These are phyloP conservation scores for Rubia peregrina DNA, from an alignment of 305 asterid species.

Conservation along the genomic window DNA sequence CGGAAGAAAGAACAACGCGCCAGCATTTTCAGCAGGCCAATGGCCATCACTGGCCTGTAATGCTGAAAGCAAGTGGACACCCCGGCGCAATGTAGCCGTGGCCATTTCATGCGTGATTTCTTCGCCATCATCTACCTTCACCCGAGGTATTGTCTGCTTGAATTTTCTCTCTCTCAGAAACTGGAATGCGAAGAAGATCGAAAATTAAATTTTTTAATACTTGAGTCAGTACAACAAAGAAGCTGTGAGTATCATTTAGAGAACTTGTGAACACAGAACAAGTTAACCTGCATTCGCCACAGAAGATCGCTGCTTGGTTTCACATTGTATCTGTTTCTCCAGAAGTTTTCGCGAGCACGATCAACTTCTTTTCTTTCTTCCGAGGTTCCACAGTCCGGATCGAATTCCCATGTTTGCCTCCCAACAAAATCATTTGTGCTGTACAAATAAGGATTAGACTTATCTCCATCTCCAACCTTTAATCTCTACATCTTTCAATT, in stretches of 20 bases:
- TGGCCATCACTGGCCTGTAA: conserved; percentile 74
- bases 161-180: conserved; percentile 29
- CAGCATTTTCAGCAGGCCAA: conserved; percentile 73
- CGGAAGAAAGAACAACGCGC: conserved; percentile 60
- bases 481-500: conserved; percentile 19
- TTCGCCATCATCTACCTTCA: conserved; percentile 33
- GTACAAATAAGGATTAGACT: conserved; percentile 14
- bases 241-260: neutral
- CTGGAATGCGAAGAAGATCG: conserved; percentile 1
- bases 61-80: conserved; percentile 48
- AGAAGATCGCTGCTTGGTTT: conserved; percentile 23
- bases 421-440: conserved; percentile 24
- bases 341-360: conserved; percentile 12
- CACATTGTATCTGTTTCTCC: conserved; percentile 11
- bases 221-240: neutral
- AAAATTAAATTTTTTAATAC: neutral
- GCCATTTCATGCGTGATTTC: conserved; percentile 31
- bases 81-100: conserved; percentile 47
- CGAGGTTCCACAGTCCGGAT: conserved; percentile 17
- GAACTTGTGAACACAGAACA: neutral
- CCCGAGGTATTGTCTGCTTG: conserved; percentile 47
- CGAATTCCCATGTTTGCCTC: conserved; percentile 25
- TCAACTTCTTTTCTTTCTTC: conserved; percentile 17
- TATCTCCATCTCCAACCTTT: conserved; percentile 22
- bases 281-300: conserved; percentile 26